Evolutionary conservation across 2,329 filamentous ascomycete genomes (phyloP), one percentile per base, ranked within the genome.

Genomic region (Ophiocordyceps robertsii): DNA sequence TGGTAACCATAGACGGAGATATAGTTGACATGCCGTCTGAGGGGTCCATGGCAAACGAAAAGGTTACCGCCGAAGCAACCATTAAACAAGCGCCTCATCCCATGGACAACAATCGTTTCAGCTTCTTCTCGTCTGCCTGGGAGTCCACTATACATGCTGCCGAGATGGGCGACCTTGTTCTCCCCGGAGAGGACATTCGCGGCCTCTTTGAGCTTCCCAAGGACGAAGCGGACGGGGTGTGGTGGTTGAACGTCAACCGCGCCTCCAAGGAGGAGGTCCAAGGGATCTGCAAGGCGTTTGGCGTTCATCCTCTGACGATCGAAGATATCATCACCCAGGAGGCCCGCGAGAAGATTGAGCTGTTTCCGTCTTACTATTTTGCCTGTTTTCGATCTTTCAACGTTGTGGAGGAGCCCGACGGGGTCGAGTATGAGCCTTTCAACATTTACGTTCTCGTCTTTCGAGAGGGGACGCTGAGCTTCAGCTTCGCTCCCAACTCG

Each of bases 381-480:
- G 86, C 95, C 40, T 94, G 86, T 61, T 98, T 96, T 73, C 80
- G 90, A 42, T 95, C 89, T 2, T 98, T 96, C 68, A 84, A 78
- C 52, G 66, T 75, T 10, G 83, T 90, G 43, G 70, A 86, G 50
- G 84, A 93, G 51, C 82, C 85, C 52, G 75, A 80, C 30, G 81
- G 82, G 40, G 77, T 85, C 44, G 93, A 93, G 56, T 83, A 95
- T 55, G 88, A 95, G 55, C 89, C 92, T 0, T 87, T 94, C 67
- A 95, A 96, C 60, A 83, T 95, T 42, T 98, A 96, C 58, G 92
- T 95, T 46, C 80, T 98, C 40, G 92, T 98, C 21, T 96, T 95
- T 68, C 84, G 89, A 16, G 87, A 96, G 64, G 92, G 92, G 7
- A 86, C 94, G 1, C 65, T 98, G 41, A 95, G 89, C 54, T 96